Conservation (phyloP, 306 rosid species). For the Vigna trinervia region DNA sequence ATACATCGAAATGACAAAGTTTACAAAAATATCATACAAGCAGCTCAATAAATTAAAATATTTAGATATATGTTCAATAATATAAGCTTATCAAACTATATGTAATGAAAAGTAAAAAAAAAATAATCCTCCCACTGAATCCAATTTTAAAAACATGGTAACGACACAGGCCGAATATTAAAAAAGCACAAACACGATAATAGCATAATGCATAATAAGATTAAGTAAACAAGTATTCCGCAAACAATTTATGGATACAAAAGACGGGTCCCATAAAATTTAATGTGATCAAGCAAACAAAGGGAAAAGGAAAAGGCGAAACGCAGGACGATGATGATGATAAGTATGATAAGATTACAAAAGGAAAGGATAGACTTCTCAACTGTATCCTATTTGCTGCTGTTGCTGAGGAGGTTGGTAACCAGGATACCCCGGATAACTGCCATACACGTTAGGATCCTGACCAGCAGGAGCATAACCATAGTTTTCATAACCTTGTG, state of each 20-base stretch:
- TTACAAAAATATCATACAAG: too few species aligned
- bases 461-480: conserved; percentile 82
- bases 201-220: not conserved
- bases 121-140: too few species aligned
- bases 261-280: conserved; percentile 31
- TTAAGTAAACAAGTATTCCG: conserved; percentile 30
- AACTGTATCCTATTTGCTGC: conserved; percentile 81
- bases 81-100: too few species aligned
- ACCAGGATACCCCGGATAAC: conserved; percentile 74
- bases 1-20: too few species aligned
- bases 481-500: conserved; percentile 78
- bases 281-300: conserved; percentile 34
- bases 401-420: conserved; percentile 88
- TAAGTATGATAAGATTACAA: conserved; percentile 41
- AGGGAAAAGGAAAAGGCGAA: not conserved
- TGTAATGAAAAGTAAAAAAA: too few species aligned
- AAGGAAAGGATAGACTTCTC: conserved; percentile 31
- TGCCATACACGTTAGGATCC: conserved; percentile 84
- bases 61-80: too few species aligned
- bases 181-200: not conserved
- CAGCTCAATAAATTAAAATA: too few species aligned
- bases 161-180: not conserved
- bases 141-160: too few species aligned
- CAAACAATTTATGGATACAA: conserved; percentile 43
- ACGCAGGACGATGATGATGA: conserved; percentile 29